phyloP scores from a whole-genome alignment of 2,329 filamentous ascomycete genomes.

The Nemania bipapillata region DNA sequence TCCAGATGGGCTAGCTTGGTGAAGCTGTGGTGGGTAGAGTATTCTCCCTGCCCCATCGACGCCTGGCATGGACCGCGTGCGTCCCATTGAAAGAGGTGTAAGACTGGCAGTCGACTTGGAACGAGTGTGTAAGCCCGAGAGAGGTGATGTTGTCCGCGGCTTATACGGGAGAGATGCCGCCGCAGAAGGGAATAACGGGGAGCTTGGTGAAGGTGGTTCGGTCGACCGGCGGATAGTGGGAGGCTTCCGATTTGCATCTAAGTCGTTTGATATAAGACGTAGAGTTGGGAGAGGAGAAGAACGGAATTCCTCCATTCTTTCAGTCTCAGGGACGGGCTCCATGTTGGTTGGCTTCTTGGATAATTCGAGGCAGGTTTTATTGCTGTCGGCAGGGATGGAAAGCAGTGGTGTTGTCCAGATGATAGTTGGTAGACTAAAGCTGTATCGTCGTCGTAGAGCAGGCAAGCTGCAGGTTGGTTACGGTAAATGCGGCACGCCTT shows the following conservation, averaged over 20 bases:
- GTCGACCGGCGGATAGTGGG: slow-evolving; percentile 67
- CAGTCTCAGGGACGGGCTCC: slow-evolving; percentile 75
- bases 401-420: slow-evolving; percentile 4
- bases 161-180: slow-evolving; percentile 64
- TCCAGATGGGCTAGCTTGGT: slow-evolving; percentile 65
- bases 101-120: slow-evolving; percentile 68
- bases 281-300: slow-evolving; percentile 66
- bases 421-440: slow-evolving; percentile 14
- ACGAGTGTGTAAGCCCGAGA: slow-evolving; percentile 66
- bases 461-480: slow-evolving; percentile 18
- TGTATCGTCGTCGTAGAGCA: slow-evolving; percentile 17
- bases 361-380: slow-evolving; percentile 2
- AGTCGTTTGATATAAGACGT: slow-evolving; percentile 55
- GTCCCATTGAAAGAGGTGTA: slow-evolving; percentile 67
- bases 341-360: slow-evolving; percentile 55
- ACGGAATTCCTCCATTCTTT: slow-evolving; percentile 74
- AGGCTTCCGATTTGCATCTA: slow-evolving; percentile 62
- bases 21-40: slow-evolving; percentile 64
- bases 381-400: not conserved
- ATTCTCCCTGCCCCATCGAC: slow-evolving; percentile 69
- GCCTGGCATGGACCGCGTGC: slow-evolving; percentile 72
- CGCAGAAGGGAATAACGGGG: slow-evolving; percentile 61
- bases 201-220: slow-evolving; percentile 66
- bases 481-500: slow-evolving; percentile 30
- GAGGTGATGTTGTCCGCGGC: slow-evolving; percentile 70